These are phyloP conservation scores for Calycina herbarum DNA, from an alignment of 2,329 filamentous ascomycete genomes.

Conservation along the genomic window DNA sequence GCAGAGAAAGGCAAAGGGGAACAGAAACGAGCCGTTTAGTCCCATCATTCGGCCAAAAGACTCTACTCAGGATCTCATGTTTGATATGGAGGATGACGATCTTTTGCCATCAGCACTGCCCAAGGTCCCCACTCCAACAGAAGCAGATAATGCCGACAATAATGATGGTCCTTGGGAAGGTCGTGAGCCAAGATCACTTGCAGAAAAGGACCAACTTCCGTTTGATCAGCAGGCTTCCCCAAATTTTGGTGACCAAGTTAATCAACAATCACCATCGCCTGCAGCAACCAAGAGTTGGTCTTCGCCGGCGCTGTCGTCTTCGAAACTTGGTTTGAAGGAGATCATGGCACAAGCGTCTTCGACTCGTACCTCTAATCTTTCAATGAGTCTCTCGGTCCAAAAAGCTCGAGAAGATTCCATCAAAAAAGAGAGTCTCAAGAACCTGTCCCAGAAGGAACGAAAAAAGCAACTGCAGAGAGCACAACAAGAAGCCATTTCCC, in stretches of 20 bases:
- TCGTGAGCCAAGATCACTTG: slow-evolving; percentile 12
- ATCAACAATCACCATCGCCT: not conserved
- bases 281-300: slow-evolving; percentile 34
- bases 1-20: slow-evolving; percentile 48
- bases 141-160: not conserved
- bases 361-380: slow-evolving; percentile 50
- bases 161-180: slow-evolving; percentile 19
- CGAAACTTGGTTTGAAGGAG: slow-evolving; percentile 62
- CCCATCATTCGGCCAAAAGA: slow-evolving; percentile 68
- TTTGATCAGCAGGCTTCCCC: slow-evolving; percentile 2
- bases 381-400: slow-evolving; percentile 54
- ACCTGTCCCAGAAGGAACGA: slow-evolving; percentile 87
- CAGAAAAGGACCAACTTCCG: slow-evolving; percentile 16
- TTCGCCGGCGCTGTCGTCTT: slow-evolving; percentile 31
- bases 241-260: not conserved
- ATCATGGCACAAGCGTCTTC: slow-evolving; percentile 75
- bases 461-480: slow-evolving; percentile 73
- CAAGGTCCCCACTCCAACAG: not conserved
- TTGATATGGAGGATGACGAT: slow-evolving; percentile 79
- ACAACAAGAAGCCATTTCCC: slow-evolving; percentile 40
- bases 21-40: slow-evolving; percentile 58
- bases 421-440: slow-evolving; percentile 48
- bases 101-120: slow-evolving; percentile 11
- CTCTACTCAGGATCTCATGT: slow-evolving; percentile 78
- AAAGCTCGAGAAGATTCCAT: slow-evolving; percentile 38